Base-by-base conservation (phyloP, 1,139 yeast genomes). In the Scheffersomyces illinoinensis region DNA sequence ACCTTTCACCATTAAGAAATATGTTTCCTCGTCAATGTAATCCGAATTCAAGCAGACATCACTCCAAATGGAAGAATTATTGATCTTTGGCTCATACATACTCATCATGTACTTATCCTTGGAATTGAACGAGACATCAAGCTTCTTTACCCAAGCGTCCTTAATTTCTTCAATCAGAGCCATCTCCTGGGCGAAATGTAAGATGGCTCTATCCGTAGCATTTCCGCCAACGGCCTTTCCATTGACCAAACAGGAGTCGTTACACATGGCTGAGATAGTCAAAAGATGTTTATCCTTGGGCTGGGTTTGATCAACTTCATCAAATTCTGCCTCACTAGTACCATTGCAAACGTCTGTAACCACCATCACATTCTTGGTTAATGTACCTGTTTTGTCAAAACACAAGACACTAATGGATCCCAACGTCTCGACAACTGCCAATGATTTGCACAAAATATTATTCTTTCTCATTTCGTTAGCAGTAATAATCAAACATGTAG, bases 181-280 rank as follows among this genome's bases (percentile, higher is more conserved):
- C 33, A 66, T 57, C 17, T 65, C 62, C 53, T 73, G 75, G 17
- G 78, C 77, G 65, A 76, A 81, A 54, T 76, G 69, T 57, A 76
- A 69, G 21, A 80, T 68, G 4, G 86, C 84, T 55, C 75, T 75
- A 62, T 83, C 86, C 2, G 86, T 83, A 4, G 85, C 85, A 68
- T 83, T 82, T 19, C 85, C 85, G 51, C 71, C 74, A 50, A 77
- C 67, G 5, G 67, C 65, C 39, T 75, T 69, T 54, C 73, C 72
- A 12, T 62, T 67, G 21, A 52, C 59, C 49, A 74, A 71, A 8
- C 69, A 58, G 4, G 82, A 76, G 55, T 78, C 82, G 59, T 81
- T 83, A 64, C 86, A 83, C 26, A 83, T 64, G 14, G 71, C 65
- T 23, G 81, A 71, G 24, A 77, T 63, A 4, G 76, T 58, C 54